Evolutionary conservation across 768 basidiomycete genomes (phyloP).

Genomic region (Mycena galopus): DNA sequence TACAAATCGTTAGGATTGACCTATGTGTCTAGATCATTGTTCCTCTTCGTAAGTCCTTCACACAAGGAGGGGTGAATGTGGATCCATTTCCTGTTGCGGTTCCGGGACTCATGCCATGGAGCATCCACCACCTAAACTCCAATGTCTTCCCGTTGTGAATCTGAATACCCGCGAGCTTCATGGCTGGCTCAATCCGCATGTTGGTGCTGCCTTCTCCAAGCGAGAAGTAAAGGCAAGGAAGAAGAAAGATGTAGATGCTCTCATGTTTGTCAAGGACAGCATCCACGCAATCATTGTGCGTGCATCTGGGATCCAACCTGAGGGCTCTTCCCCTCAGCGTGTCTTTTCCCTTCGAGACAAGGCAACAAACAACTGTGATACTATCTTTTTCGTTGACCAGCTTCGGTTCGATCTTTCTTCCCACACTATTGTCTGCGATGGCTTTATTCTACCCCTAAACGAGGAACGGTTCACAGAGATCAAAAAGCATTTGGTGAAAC

Average conservation of each 20-base stretch:
- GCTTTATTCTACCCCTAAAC: constrained; percentile 55
- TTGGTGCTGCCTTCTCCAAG: constrained; percentile 21
- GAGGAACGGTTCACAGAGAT: constrained; percentile 37
- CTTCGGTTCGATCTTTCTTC: constrained; percentile 63
- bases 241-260: constrained; percentile 54
- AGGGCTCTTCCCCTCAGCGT: no score
- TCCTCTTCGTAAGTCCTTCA: constrained; percentile 22
- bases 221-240: constrained; percentile 51
- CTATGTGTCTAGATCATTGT: constrained; percentile 26
- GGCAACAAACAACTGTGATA: constrained; percentile 50
- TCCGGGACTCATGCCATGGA: constrained; percentile 42
- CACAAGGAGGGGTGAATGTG: constrained; percentile 41
- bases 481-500: constrained; percentile 12
- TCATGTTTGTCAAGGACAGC: no score
- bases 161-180: constrained; percentile 16
- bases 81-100: constrained; percentile 43
- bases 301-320: no score
- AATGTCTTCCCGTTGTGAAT: constrained; percentile 45
- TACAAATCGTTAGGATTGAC: constrained; percentile 6
- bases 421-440: constrained; percentile 64
- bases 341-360: no score
- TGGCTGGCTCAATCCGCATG: constrained; percentile 48
- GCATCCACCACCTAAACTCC: constrained; percentile 51
- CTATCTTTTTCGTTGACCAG: constrained; percentile 60
- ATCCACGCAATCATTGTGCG: no score